phyloP scores from a whole-genome alignment of 768 basidiomycete genomes.

The Butyriboletus loyo region DNA sequence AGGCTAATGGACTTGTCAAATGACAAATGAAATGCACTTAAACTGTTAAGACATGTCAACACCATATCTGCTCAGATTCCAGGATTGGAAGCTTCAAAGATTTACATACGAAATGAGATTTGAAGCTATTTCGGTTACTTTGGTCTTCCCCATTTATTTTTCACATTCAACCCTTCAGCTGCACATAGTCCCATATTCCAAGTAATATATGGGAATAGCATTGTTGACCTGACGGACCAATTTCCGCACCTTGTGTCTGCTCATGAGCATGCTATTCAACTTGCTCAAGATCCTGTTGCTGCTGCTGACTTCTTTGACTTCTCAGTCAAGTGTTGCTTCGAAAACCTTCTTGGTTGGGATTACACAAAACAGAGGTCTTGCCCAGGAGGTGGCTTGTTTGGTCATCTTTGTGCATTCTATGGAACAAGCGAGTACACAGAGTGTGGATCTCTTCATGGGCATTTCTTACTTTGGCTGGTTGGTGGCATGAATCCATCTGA shows the following conservation, averaged over 20 bases:
- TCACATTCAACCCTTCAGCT: constrained; percentile 25
- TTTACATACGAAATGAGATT: constrained; percentile 23
- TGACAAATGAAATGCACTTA: constrained; percentile 9
- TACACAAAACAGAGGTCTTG: no score
- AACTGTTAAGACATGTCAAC: constrained; percentile 28
- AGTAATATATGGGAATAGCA: constrained; percentile 25
- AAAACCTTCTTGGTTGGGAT: neutral
- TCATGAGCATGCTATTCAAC: constrained; percentile 14
- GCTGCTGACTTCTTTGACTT: constrained; percentile 36
- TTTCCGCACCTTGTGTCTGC: constrained; percentile 22
- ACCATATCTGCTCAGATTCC: constrained; percentile 30
- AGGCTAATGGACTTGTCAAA: neutral
- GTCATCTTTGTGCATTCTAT: no score
- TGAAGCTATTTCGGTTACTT: constrained; percentile 28
- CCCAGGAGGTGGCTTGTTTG: no score
- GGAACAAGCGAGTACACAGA: no score
- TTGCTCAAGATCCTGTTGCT: constrained; percentile 35
- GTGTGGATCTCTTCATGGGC: no score
- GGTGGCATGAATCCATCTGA: no score
- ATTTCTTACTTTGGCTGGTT: no score
- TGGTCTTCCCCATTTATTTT: constrained; percentile 26
- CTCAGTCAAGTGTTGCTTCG: constrained; percentile 21
- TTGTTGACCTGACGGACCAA: neutral
- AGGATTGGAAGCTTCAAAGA: constrained; percentile 30
- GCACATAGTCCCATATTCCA: constrained; percentile 31